Conservation (phyloP, 1,139 yeast genomes). For the Yamadazyma songkhlaensis region DNA sequence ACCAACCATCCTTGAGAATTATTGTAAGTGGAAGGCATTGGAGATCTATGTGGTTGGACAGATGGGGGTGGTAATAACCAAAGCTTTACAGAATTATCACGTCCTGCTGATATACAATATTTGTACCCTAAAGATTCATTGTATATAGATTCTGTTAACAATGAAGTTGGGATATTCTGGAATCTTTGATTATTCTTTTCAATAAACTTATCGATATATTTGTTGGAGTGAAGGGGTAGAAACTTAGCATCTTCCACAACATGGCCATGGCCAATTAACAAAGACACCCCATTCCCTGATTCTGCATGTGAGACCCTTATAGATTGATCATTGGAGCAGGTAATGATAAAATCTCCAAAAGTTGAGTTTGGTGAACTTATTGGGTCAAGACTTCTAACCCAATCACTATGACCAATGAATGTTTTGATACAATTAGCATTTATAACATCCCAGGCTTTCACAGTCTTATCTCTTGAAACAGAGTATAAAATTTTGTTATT, state of each 20-base stretch:
- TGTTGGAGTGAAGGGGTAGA: conserved; percentile 54
- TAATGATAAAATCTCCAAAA: conserved; percentile 57
- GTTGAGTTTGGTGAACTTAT: conserved; percentile 17
- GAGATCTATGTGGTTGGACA: conserved; percentile 51
- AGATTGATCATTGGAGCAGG: conserved; percentile 83
- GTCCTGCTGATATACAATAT: conserved; percentile 74
- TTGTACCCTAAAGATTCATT: conserved; percentile 51
- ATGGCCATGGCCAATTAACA: conserved; percentile 76
- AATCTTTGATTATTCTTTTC: conserved; percentile 29
- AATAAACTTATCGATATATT: conserved; percentile 48
- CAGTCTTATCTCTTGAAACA: conserved; percentile 73
- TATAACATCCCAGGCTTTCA: conserved; percentile 73
- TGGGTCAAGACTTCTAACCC: conserved; percentile 73
- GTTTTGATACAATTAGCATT: conserved; percentile 68
- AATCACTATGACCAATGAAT: conserved; percentile 79
- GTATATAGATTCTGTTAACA: conserved; percentile 25
- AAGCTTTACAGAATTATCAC: conserved; percentile 72
- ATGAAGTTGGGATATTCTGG: conserved; percentile 33
- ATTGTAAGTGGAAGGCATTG: conserved; percentile 49
- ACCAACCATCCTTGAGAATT: conserved; percentile 62
- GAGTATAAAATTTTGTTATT: conserved; percentile 52
- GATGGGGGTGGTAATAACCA: conserved; percentile 75
- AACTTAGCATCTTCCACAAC: conserved; percentile 76
- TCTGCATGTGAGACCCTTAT: conserved; percentile 63
- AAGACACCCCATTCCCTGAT: conserved; percentile 66